Evolutionary conservation across 108 stramenopile genomes (phyloP).

Genomic region (Epithemia pelagica): DNA sequence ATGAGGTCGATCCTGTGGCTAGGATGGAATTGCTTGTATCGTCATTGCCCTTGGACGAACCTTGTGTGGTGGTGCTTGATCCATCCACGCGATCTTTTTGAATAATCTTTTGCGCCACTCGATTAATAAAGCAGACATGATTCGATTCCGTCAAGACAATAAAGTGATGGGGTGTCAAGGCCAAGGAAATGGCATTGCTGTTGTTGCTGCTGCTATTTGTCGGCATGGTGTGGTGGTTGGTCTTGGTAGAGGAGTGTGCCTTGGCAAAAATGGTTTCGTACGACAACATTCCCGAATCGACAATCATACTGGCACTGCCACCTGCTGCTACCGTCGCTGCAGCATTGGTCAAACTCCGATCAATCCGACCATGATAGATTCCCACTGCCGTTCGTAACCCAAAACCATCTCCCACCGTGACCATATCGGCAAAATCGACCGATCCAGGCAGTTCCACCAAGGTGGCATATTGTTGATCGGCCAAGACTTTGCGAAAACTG

Average conservation of each 20-base stretch:
- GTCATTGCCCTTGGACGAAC: neutral
- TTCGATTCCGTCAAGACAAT: conserved; percentile 60
- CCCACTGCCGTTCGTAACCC: conserved; percentile 71
- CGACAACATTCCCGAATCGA: conserved; percentile 70
- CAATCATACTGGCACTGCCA: conserved; percentile 45
- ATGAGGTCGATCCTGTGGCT: conserved; percentile 37
- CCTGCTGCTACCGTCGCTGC: conserved; percentile 17
- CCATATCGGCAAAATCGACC: conserved; percentile 61
- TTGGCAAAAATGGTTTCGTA: conserved; percentile 24
- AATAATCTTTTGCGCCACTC: conserved; percentile 68
- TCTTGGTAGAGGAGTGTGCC: conserved; percentile 8
- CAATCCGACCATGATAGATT: conserved; percentile 77
- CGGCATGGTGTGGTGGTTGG: neutral
- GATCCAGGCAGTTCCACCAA: conserved; percentile 77
- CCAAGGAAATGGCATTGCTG: conserved; percentile 14
- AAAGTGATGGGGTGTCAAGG: conserved; percentile 77
- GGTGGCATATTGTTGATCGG: conserved; percentile 34
- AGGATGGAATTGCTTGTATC: neutral
- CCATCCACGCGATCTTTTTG: conserved; percentile 76
- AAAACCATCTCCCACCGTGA: conserved; percentile 57
- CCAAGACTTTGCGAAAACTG: conserved; percentile 41
- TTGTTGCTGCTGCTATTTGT: neutral
- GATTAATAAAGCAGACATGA: conserved; percentile 72
- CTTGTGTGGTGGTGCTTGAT: neutral
- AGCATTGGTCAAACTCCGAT: conserved; percentile 35